These are phyloP conservation scores for Leptographium procerum DNA, from an alignment of 2,329 filamentous ascomycete species.

Conservation along the genomic window DNA sequence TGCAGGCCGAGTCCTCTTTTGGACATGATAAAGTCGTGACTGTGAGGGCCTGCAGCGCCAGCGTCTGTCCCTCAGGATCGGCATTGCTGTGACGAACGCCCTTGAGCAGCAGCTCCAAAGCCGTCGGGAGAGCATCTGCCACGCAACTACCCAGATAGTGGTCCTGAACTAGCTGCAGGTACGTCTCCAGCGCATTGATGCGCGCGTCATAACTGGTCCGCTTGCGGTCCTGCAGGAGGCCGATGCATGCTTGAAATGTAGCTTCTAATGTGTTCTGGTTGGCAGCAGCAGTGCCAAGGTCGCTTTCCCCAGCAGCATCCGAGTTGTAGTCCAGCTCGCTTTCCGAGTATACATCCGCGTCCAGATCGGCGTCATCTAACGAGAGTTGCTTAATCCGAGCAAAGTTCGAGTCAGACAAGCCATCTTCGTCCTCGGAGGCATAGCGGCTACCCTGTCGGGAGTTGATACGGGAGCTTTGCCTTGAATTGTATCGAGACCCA, in stretches of 20 bases:
- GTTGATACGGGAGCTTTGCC: conserved; percentile 38
- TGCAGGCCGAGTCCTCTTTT: conserved; percentile 34
- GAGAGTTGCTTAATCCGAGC: background rate
- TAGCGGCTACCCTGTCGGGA: conserved; percentile 46
- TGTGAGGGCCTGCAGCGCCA: conserved; percentile 61
- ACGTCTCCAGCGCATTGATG: conserved; percentile 50
- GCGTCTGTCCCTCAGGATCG: conserved; percentile 55
- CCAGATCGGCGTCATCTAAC: background rate
- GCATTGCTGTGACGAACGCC: conserved; percentile 58
- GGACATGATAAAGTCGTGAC: conserved; percentile 58
- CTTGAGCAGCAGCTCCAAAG: conserved; percentile 54
- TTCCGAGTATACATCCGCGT: conserved; percentile 25
- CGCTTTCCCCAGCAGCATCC: conserved; percentile 41
- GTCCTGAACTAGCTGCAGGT: conserved; percentile 53
- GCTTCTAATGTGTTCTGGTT: conserved; percentile 15
- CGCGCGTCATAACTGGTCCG: conserved; percentile 62
- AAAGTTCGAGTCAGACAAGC: conserved; percentile 6
- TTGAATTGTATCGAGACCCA: conserved; percentile 39
- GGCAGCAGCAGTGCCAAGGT: conserved; percentile 43
- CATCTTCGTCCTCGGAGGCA: conserved; percentile 51
- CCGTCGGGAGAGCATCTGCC: conserved; percentile 44
- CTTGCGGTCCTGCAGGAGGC: conserved; percentile 64
- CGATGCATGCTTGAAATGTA: conserved; percentile 53
- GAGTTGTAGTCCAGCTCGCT: conserved; percentile 43
- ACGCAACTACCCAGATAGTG: conserved; percentile 56